Evolutionary conservation across 2,329 filamentous ascomycete genomes (phyloP), one percentile per base, ranked within the genome.

Genomic region (Aspergillus sp.): DNA sequence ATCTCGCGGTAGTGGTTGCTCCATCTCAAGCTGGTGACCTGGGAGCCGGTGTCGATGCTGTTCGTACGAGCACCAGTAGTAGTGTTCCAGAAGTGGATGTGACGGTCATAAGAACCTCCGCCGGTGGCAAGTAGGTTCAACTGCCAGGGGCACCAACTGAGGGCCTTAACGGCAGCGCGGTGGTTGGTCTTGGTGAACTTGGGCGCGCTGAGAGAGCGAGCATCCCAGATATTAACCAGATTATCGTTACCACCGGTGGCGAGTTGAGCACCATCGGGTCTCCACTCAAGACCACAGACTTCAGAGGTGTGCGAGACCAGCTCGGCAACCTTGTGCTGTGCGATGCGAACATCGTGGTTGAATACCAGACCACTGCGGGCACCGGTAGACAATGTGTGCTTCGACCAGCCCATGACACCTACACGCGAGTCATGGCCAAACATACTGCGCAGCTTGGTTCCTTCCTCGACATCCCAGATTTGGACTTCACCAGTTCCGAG

Each of bases 141-240:
- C 82, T 96, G 95, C 95, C 95, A 99, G 47, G 95, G 95, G 84
- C 95, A 99, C 95, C 95, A 99, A 65, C 92, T 90, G 49, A 99
- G 87, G 61, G 95, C 95, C 86, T 99, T 99, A 81, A 99, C 93
- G 48, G 95, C 95, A 59, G 95, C 95, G 80, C 95, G 95, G 85
- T 99, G 95, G 85, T 99, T 99, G 74, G 94, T 96, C 88, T 99
- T 99, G 80, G 92, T 95, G 84, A 98, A 98, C 82, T 98, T 98
- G 76, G 95, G 95, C 8, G 96, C 93, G 17, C 88, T 88, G 62
- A 99, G 85, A 8, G 92, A 95, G 54, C 95, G 92, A 58, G 95
- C 94, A 78, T 99, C 95, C 95, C 95, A 99, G 81, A 99, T 99
- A 71, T 91, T 96, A 68, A 99, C 95, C 58, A 99, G 85, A 84